Base-by-base conservation (phyloP, 2,329 filamentous ascomycete genomes). In the Xylariaceae sp. region DNA sequence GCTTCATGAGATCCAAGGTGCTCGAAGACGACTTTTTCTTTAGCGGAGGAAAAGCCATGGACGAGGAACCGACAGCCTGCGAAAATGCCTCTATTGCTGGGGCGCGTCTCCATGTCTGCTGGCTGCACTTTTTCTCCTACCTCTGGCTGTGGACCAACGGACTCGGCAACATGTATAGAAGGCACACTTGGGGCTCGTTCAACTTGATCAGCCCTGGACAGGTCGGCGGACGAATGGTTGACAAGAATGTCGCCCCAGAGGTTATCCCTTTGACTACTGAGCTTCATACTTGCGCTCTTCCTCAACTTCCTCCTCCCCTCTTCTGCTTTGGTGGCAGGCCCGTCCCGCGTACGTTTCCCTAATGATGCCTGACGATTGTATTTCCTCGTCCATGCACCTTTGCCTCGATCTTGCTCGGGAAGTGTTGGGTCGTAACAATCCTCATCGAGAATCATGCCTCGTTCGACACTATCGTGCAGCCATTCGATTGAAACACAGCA, bases 361-460 rank as follows among this genome's bases (percentile, higher is more conserved):
- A 77, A 57, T 7, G 71, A 63, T 22, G 65, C 62, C 54, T 73
- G 63, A 49, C 67, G 62, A 37, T 69, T 52, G 37, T 73, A 68
- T 35, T 67, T 70, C 51, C 70, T 76, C 54, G 80, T 76, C 84
- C 85, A 93, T 4, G 90, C 89, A 11, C 83, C 88, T 24, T 74
- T 69, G 1, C 91, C 93, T 57, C 89, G 85, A 56, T 89, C 73
- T 50, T 85, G 79, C 6, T 59, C 50, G 0, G 87, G 81, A 15
- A 91, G 62, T 19, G 78, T 69, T 2, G 89, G 90, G 59, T 94
- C 83, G 63, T 94, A 98, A 45, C 79, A 80, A n/a, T 71, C 66
- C 62, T 97, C 93, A 41, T 96, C 87, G 16, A 98, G 69, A 16
- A 90, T 85, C 89, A 98, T 93, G 42, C 89, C 89, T 48, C 93